Evolutionary conservation across 768 basidiomycete species (phyloP).

Genomic region (Wakefieldia striispora): DNA sequence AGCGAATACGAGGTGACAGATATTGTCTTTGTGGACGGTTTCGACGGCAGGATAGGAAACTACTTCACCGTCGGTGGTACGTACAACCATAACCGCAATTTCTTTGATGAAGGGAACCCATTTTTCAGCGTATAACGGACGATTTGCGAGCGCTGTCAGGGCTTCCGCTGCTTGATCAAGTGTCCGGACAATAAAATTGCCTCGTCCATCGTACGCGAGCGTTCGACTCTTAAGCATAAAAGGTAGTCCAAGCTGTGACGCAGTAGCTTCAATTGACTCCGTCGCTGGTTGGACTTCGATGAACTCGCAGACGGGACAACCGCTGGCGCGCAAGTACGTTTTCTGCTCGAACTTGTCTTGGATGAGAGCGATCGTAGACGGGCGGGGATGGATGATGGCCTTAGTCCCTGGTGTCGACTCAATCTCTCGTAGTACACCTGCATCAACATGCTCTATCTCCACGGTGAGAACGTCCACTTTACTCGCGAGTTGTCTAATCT

Average conservation of each 20-base stretch:
- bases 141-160: slow-evolving; percentile 51
- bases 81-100: slow-evolving; percentile 96
- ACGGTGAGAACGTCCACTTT: slow-evolving; percentile 88
- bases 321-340: slow-evolving; percentile 47
- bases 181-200: slow-evolving; percentile 77
- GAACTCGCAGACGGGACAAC: slow-evolving; percentile 59
- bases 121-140: slow-evolving; percentile 89
- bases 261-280: slow-evolving; percentile 52
- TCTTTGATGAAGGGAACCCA: slow-evolving; percentile 90
- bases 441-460: slow-evolving; percentile 97
- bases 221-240: slow-evolving; percentile 97
- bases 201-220: slow-evolving; percentile 92
- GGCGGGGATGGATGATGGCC: slow-evolving; percentile 66
- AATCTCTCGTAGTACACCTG: slow-evolving; percentile 56
- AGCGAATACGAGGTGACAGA: slow-evolving; percentile 90
- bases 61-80: slow-evolving; percentile 69
- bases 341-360: slow-evolving; percentile 77
- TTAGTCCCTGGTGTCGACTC: slow-evolving; percentile 24
- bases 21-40: slow-evolving; percentile 90
- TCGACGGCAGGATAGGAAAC: slow-evolving; percentile 89
- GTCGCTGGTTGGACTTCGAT: slow-evolving; percentile 52
- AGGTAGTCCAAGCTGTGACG: slow-evolving; percentile 69
- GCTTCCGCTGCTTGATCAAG: slow-evolving; percentile 50
- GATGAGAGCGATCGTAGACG: slow-evolving; percentile 78
- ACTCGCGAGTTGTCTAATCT: slow-evolving; percentile 75